Evolutionary conservation across 805 yeast species (phyloP), one percentile per base, ranked within the genome.

Genomic region (Metschnikowia lunata): DNA sequence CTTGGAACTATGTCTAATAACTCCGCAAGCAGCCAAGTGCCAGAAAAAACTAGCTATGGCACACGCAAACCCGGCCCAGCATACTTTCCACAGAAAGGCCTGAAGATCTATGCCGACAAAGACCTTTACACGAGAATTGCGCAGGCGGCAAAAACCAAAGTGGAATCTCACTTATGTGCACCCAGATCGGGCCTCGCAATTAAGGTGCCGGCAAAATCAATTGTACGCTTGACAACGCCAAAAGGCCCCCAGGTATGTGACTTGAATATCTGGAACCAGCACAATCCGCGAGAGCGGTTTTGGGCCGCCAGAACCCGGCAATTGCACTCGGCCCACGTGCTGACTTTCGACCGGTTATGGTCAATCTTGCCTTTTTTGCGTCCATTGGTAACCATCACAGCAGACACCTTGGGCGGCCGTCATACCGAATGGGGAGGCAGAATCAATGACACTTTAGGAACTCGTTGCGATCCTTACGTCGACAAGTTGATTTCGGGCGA

Each of bases 191-290:
- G 82, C 3, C 67, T 74, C 37, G 83, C 85, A 0, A 78, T 82
- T 67, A 75, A 75, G 48, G 79, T 80, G n/a, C 81, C 83, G 13
- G 79, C 79, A 15, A 80, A 78, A 23, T 69, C 75, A 28, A 73
- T 81, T 28, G 78, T 82, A 47, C 66, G 86, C 33, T 67, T 82
- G 43, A 75, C 79, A 3, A 77, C 85, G 1, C 82, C 85, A 2
- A 80, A 82, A 52, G 86, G 86, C 5, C 83, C 88, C 1, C 87
- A 82, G 59, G 87, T 82, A 14, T 80, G 85, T 55, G 86, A 82
- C 56, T 72, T 81, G 60, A 81, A 82, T 61, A 74, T 79, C 40
- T 82, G 86, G 86, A 76, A 75, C 52, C 66, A 66, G 39, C 71
- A 77, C 50, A 79, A 80, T 55, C 84, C 82, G 26, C 65, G 83